Conservation (phyloP, 257 asterid species). For the Solanum infundibuliforme region DNA sequence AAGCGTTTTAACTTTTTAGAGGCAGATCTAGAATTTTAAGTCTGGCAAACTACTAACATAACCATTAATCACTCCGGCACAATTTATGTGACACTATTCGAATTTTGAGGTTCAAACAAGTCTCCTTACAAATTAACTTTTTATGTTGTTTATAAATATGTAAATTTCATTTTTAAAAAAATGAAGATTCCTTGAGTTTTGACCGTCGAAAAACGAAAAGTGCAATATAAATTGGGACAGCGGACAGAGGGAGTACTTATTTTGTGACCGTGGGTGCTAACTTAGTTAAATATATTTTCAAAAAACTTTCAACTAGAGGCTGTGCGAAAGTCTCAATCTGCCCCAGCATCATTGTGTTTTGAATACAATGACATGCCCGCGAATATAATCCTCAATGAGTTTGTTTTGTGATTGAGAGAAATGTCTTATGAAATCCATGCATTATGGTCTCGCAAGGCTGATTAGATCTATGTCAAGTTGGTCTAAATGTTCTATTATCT, state of each 20-base stretch:
- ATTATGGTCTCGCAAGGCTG: neutral
- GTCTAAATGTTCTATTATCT: neutral
- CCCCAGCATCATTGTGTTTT: neutral
- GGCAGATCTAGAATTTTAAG: neutral
- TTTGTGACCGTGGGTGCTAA: neutral
- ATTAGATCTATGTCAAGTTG: neutral
- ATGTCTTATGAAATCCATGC: neutral
- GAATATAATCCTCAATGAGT: neutral
- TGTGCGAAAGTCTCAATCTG: neutral
- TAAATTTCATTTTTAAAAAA: too few relatives aligned
- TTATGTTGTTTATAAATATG: too few relatives aligned
- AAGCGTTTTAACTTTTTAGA: slow-evolving; percentile 5
- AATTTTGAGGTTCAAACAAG: too few relatives aligned
- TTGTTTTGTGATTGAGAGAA: neutral
- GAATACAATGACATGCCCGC: neutral
- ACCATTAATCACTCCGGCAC: neutral
- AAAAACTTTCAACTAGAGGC: neutral
- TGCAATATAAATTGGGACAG: neutral
- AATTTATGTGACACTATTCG: too few relatives aligned
- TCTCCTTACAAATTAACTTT: too few relatives aligned
- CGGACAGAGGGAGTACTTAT: neutral
- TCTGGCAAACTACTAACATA: neutral
- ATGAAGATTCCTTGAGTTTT: too few relatives aligned
- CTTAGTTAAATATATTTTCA: neutral
- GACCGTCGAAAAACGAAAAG: neutral